phyloP scores from a whole-genome alignment of 306 rosid genomes.

The Potentilla sterilis region DNA sequence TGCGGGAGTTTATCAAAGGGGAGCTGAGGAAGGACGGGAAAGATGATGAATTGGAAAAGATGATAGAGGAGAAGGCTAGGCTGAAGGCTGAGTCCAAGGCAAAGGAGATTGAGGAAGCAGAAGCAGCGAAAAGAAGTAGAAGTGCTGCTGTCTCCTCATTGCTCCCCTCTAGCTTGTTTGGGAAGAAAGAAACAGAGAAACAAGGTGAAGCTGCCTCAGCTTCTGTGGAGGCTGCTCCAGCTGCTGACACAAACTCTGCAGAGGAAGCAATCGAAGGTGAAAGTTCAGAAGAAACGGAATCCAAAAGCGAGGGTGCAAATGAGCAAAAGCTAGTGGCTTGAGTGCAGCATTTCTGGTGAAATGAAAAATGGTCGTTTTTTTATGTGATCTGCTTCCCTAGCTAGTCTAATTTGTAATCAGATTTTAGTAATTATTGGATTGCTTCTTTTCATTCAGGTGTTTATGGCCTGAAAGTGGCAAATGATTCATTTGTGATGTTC shows the following conservation, averaged over 20 bases:
- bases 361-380: background rate
- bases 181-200: constrained; percentile 52
- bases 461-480: too few species aligned
- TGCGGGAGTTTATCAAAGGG: constrained; percentile 50
- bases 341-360: constrained; percentile 20
- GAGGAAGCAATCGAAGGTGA: constrained; percentile 25
- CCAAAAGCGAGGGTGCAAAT: constrained; percentile 37
- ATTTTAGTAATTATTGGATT: background rate
- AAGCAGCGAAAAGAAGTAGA: constrained; percentile 82
- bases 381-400: constrained; percentile 4
- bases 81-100: constrained; percentile 95
- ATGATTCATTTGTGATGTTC: background rate
- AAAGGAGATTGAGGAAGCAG: constrained; percentile 87
- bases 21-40: constrained; percentile 81
- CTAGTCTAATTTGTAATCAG: background rate
- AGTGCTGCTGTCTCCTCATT: constrained; percentile 72
- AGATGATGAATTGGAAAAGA: constrained; percentile 25
- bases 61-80: constrained; percentile 94
- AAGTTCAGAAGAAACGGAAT: constrained; percentile 2
- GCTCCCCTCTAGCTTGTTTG: constrained; percentile 77
- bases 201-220: constrained; percentile 16
- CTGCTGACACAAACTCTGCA: constrained; percentile 27
- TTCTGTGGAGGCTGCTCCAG: constrained; percentile 13
- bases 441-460: background rate
- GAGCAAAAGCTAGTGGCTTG: constrained; percentile 39